Evolutionary conservation across 352 stramenopile species (phyloP).

Genomic region (Phytophthora capsici): DNA sequence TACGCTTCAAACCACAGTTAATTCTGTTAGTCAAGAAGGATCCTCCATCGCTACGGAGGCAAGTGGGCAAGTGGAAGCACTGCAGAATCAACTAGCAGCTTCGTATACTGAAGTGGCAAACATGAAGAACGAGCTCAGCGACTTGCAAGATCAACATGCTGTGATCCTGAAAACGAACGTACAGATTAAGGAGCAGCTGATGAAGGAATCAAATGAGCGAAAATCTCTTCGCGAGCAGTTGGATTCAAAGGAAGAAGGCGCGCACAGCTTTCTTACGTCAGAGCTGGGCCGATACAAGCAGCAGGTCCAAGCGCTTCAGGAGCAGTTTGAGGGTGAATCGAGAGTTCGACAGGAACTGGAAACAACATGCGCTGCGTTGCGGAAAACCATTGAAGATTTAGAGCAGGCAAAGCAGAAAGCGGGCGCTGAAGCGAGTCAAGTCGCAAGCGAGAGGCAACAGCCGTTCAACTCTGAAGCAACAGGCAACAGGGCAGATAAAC

Average conservation of each 20-base stretch:
- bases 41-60: neutral
- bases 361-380: slow-evolving; percentile 12
- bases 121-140: slow-evolving; percentile 36
- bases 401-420: slow-evolving; percentile 25
- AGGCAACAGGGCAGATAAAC: slow-evolving; percentile 11
- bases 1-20: slow-evolving; percentile 14
- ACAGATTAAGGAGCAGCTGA: slow-evolving; percentile 60
- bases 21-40: neutral
- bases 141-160: slow-evolving; percentile 47
- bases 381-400: slow-evolving; percentile 19
- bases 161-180: slow-evolving; percentile 52
- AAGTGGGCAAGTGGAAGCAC: slow-evolving; percentile 14
- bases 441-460: slow-evolving; percentile 35
- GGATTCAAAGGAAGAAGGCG: slow-evolving; percentile 27
- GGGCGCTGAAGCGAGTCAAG: slow-evolving; percentile 17
- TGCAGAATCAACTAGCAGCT: slow-evolving; percentile 17
- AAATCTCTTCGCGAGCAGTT: slow-evolving; percentile 47
- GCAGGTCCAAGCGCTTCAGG: slow-evolving; percentile 21
- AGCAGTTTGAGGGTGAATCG: slow-evolving; percentile 21
- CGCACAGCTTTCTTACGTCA: slow-evolving; percentile 1
- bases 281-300: slow-evolving; percentile 7
- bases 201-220: slow-evolving; percentile 60
- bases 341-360: slow-evolving; percentile 26
- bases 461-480: slow-evolving; percentile 14
- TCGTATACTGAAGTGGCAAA: slow-evolving; percentile 17